phyloP scores from a whole-genome alignment of 345 rosid genomes.

The Adansonia digitata region DNA sequence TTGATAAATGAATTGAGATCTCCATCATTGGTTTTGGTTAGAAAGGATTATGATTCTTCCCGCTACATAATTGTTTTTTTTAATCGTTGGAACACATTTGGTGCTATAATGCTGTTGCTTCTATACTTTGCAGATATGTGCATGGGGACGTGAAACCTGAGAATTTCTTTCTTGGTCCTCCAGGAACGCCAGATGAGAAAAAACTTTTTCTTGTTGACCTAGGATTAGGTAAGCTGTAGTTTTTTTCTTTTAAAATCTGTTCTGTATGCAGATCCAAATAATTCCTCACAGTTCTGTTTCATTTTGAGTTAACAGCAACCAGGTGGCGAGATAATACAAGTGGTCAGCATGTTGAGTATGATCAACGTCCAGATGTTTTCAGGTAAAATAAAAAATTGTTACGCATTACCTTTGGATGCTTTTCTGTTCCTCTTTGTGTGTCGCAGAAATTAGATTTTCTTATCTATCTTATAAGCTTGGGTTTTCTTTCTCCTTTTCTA shows the following conservation, averaged over 20 bases:
- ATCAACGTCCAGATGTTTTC: constrained; percentile 99
- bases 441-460: background rate
- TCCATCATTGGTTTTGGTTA: background rate
- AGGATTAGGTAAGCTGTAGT: constrained; percentile 61
- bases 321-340: constrained; percentile 83
- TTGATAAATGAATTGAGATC: background rate
- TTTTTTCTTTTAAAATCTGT: background rate
- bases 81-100: background rate
- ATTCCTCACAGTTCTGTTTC: background rate
- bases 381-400: constrained; percentile 36
- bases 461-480: background rate
- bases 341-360: constrained; percentile 90
- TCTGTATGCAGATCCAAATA: background rate
- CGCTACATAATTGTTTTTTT: background rate
- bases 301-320: constrained; percentile 51
- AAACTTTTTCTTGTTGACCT: constrained; percentile 91
- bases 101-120: constrained; percentile 16
- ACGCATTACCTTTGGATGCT: background rate
- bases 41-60: background rate
- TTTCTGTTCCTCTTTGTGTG: background rate
- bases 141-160: constrained; percentile 99
- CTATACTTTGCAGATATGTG: constrained; percentile 57
- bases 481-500: background rate
- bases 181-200: constrained; percentile 80
- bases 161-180: constrained; percentile 88